phyloP scores from a whole-genome alignment of 495 filamentous ascomycete species.

The Filosporella fistucella region DNA sequence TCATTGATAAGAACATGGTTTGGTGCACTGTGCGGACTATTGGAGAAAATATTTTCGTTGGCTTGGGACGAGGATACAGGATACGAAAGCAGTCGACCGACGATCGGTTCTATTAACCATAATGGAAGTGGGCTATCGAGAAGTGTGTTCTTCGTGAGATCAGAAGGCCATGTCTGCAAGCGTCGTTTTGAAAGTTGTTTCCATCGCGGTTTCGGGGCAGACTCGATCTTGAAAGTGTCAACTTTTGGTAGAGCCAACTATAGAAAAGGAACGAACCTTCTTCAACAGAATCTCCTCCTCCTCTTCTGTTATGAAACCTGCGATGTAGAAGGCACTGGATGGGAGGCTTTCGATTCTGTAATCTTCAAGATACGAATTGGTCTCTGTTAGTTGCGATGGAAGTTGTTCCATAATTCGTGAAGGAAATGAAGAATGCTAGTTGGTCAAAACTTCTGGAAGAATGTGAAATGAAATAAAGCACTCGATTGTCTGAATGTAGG shows the following conservation, averaged over 20 bases:
- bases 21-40: conserved; percentile 67
- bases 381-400: no score
- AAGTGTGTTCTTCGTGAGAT: conserved; percentile 68
- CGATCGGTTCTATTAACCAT: conserved; percentile 71
- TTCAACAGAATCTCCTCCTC: conserved; percentile 70
- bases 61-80: conserved; percentile 31
- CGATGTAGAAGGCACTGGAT: conserved; percentile 73
- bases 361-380: conserved; percentile 41
- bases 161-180: conserved; percentile 85
- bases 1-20: conserved; percentile 96
- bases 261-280: conserved; percentile 45
- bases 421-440: no score
- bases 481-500: no score
- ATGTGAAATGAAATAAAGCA: no score
- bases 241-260: conserved; percentile 14
- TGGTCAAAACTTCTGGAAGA: no score
- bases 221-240: conserved; percentile 35
- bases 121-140: conserved; percentile 67
- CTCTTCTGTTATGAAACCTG: conserved; percentile 73
- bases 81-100: conserved; percentile 58
- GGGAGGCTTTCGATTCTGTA: conserved; percentile 57
- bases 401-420: no score
- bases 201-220: conserved; percentile 76
- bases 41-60: conserved; percentile 51
- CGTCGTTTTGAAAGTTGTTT: conserved; percentile 78